phyloP scores from a whole-genome alignment of 2,329 filamentous ascomycete genomes.

The Chaetomium globosum region DNA sequence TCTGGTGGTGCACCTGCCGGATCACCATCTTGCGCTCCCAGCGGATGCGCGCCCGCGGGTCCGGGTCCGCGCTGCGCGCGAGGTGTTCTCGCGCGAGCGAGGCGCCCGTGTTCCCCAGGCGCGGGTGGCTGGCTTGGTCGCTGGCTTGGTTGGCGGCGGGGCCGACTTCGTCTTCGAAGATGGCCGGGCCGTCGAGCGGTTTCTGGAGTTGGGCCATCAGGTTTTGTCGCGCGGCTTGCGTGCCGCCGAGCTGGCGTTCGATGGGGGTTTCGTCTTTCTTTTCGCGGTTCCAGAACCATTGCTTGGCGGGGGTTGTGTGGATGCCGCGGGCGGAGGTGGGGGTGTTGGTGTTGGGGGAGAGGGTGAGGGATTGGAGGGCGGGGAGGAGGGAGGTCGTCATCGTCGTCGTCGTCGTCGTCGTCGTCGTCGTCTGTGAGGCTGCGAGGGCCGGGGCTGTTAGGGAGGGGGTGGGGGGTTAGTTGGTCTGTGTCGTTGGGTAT shows the following conservation, averaged over 20 bases:
- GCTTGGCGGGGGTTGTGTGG: slow-evolving; percentile 41
- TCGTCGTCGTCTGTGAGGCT: slow-evolving; percentile 23
- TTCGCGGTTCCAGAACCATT: slow-evolving; percentile 42
- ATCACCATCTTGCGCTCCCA: slow-evolving; percentile 87
- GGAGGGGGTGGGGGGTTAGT: slow-evolving; percentile 5
- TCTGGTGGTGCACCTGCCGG: slow-evolving; percentile 68
- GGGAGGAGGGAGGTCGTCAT: slow-evolving; percentile 31
- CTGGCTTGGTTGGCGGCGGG: neutral
- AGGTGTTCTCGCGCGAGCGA: slow-evolving; percentile 55
- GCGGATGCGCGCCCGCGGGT: slow-evolving; percentile 68
- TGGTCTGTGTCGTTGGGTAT: neutral
- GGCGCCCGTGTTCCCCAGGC: slow-evolving; percentile 28
- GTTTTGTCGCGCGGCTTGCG: slow-evolving; percentile 23
- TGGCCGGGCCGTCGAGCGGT: slow-evolving; percentile 51
- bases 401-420: slow-evolving; percentile 27
- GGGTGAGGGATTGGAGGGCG: slow-evolving; percentile 34
- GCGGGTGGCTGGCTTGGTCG: neutral
- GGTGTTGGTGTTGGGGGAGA: slow-evolving; percentile 15
- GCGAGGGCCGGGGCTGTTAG: slow-evolving; percentile 22
- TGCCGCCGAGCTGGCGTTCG: slow-evolving; percentile 17
- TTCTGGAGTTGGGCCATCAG: slow-evolving; percentile 28
- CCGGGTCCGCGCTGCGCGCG: slow-evolving; percentile 71
- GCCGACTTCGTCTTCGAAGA: slow-evolving; percentile 52
- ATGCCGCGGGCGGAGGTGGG: slow-evolving; percentile 35
- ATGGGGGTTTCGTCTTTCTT: slow-evolving; percentile 31